Percentiles rank a stretch among this genome's conserved stretches.
Conservation (phyloP, 1,284 basidiomycete species). For the Puccinia brachypodii region DNA sequence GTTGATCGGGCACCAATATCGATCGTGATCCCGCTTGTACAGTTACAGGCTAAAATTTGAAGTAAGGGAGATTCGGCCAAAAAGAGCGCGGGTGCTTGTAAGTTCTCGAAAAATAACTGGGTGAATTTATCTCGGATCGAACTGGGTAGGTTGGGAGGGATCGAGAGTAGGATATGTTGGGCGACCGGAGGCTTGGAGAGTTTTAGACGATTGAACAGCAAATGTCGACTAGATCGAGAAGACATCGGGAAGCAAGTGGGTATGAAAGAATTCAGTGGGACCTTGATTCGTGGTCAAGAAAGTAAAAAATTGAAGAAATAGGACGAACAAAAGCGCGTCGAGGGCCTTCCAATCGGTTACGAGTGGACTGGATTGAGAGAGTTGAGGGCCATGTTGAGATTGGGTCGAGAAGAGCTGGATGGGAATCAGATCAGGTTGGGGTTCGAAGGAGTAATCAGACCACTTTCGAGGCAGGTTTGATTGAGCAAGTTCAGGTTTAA, state of each 20-base stretch:
- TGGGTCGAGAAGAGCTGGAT: constrained; percentile 50
- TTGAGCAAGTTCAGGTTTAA: constrained; percentile 17
- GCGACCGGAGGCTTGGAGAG: constrained; percentile 33
- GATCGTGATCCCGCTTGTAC: constrained; percentile 11
- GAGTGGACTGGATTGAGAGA: constrained; percentile 15
- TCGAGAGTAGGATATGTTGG: constrained; percentile 43
- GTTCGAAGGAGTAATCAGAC: constrained; percentile 38
- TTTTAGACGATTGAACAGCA: constrained; percentile 20
- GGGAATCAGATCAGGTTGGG: constrained; percentile 39
- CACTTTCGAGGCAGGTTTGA: constrained; percentile 14
- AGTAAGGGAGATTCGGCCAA: constrained; percentile 30
- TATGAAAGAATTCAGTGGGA: not conserved
- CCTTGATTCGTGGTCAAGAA: constrained; percentile 49
- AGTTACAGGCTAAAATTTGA: constrained; percentile 32
- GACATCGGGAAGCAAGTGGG: not conserved
- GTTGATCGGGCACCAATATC: constrained; percentile 37
- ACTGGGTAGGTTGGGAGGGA: constrained; percentile 32
- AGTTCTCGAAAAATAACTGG: constrained; percentile 35
- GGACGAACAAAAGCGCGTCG: constrained; percentile 22
- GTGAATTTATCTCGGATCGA: constrained; percentile 30
- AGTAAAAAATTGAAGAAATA: constrained; percentile 19
- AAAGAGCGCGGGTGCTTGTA: constrained; percentile 41
- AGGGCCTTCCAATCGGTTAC: constrained; percentile 42
- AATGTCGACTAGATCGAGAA: constrained; percentile 32
- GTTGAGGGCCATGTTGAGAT: constrained; percentile 42